These are phyloP conservation scores for Platanus orientalis DNA, from an alignment of 164 flowering plant species.

Conservation along the genomic window DNA sequence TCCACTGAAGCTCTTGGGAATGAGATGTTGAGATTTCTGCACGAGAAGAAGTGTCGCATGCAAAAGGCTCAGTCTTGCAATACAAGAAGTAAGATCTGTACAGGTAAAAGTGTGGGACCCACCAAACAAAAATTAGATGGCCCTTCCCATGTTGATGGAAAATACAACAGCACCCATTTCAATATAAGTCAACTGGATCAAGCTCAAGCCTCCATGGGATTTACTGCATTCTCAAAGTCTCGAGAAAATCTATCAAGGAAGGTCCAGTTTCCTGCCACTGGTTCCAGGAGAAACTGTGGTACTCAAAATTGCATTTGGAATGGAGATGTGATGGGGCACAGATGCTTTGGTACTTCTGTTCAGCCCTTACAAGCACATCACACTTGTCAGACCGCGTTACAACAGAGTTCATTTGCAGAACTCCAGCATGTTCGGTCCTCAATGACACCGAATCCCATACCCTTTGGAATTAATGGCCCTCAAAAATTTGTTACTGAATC, in stretches of 20 bases:
- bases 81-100: constrained; percentile 13
- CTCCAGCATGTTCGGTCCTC: constrained; percentile 22
- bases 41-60: constrained; percentile 16
- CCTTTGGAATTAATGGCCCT: constrained; percentile 13
- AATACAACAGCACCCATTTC: constrained; percentile 9
- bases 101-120: constrained; percentile 14
- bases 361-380: constrained; percentile 23
- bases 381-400: constrained; percentile 18
- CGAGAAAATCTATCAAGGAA: constrained; percentile 25
- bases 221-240: constrained; percentile 17
- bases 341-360: constrained; percentile 18
- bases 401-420: constrained; percentile 16
- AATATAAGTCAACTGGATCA: constrained; percentile 18
- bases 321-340: constrained; percentile 17
- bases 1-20: constrained; percentile 20
- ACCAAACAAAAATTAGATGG: constrained; percentile 19
- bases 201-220: constrained; percentile 15
- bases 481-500: constrained; percentile 20
- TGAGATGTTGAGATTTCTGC: constrained; percentile 17
- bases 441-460: constrained; percentile 18
- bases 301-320: constrained; percentile 25
- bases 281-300: constrained; percentile 20
- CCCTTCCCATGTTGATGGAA: constrained; percentile 16
- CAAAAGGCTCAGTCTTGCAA: constrained; percentile 19
- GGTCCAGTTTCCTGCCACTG: constrained; percentile 21